Conservation (phyloP, 495 filamentous ascomycete genomes). For the Trichoderma reesei region DNA sequence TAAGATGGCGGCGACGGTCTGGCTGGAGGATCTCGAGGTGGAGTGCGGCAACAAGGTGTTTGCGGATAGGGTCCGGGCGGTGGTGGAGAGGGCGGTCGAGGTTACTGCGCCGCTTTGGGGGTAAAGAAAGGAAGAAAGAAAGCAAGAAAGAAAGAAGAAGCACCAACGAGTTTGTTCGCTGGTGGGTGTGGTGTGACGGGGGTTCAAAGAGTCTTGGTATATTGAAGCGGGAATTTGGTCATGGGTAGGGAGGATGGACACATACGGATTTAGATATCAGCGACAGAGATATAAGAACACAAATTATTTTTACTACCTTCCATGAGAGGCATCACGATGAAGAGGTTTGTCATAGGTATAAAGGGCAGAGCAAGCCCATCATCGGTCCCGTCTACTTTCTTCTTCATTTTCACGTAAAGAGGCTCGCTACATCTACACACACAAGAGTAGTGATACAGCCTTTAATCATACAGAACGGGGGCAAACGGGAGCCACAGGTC, state of each 20-base stretch:
- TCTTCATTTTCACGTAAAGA: neutral
- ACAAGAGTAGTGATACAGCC: neutral
- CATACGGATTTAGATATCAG: neutral
- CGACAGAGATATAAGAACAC: neutral
- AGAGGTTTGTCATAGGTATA: too few species aligned
- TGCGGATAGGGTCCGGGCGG: constrained; percentile 69
- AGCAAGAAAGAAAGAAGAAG: neutral
- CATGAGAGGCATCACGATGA: neutral
- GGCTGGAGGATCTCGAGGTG: constrained; percentile 84
- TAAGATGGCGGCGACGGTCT: constrained; percentile 71
- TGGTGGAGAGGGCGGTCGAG: constrained; percentile 89
- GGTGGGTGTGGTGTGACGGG: neutral
- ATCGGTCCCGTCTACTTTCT: neutral
- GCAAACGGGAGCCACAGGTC: neutral
- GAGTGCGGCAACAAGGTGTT: constrained; percentile 69
- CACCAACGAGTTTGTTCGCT: neutral
- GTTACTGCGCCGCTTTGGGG: constrained; percentile 67
- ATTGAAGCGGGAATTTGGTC: too few species aligned
- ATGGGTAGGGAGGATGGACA: neutral
- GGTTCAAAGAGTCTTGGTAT: neutral
- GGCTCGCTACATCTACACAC: neutral
- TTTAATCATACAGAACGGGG: constrained; percentile 1
- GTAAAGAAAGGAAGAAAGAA: constrained; percentile 9
- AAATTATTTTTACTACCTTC: too few species aligned
- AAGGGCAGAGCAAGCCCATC: neutral